Base-by-base conservation (phyloP, 108 stramenopile genomes). In the Fragilaria crotonensis region DNA sequence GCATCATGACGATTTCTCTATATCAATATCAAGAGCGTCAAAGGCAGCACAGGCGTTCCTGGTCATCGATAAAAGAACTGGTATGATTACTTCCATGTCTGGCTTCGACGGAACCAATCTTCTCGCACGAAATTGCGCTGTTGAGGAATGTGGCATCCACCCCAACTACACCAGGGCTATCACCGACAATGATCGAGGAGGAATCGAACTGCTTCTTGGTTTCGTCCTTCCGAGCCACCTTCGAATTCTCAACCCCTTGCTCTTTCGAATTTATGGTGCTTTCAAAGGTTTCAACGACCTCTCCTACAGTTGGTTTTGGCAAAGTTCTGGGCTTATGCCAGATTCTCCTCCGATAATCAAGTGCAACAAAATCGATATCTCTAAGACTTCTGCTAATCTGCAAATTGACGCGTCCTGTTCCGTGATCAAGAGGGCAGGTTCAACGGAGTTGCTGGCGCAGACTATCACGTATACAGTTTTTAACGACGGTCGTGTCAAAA, bases 161-260 rank as follows among this genome's bases (percentile, higher is more conserved):
- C 70, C 72, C 11, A 87, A 88, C 47, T 71, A 81, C 25, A 80
- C 78, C 46, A 58, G 90, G 11, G 90, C 90, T 4, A 62, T 76
- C 14, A 93, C 90, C 3, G 90, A 93, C 66, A 93, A 93, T 68
- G 90, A 93, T 52, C 58, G 77, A n/a, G 90, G 83, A 9, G 78
- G 78, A 5, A 58, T 73, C 63, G 77, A 83, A 51, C 60, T 73
- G 45, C 51, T 72, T 3, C 60, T 68, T 25, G 64, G 65, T 45
- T 72, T 75, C 33, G 31, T 79, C 23, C n/a, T 55, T 17, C 26
- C 67, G 23, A 0, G 5, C 0, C 52, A 60, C 50, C 18, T 48
- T 4, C 20, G 25, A 11, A 11, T 41, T 41, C 36, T 41, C 14
- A 41, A 41, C 1, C 57, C 72, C 11, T 4, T 66, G 4, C 25